Evolutionary conservation across 192 early-diverging fungal genomes (phyloP).

Genomic region (Coemansia sp.): DNA sequence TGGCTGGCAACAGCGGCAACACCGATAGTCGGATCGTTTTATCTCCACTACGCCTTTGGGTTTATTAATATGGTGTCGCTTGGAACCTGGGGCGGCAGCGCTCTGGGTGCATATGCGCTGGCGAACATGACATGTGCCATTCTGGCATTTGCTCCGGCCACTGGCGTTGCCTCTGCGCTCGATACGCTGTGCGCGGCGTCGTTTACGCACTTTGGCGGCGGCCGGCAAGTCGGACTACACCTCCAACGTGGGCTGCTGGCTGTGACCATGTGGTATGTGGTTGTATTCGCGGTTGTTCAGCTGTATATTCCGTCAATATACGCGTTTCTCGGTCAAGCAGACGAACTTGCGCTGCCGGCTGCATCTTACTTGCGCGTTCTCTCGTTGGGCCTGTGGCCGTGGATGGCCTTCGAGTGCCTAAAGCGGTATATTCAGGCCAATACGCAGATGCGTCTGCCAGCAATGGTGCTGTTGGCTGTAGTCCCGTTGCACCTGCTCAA

Average conservation of each 20-base stretch:
- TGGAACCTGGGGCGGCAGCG: conserved; percentile 57
- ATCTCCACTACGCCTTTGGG: conserved; percentile 65
- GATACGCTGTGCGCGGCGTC: conserved; percentile 73
- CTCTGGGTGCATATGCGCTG: conserved; percentile 64
- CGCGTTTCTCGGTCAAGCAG: conserved; percentile 66
- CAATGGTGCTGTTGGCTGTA: conserved; percentile 22
- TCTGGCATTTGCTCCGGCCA: conserved; percentile 66
- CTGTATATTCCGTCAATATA: conserved; percentile 66
- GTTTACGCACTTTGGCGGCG: conserved; percentile 59
- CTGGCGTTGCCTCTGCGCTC: conserved; percentile 67
- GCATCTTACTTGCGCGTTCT: conserved; percentile 65
- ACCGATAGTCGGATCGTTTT: conserved; percentile 59
- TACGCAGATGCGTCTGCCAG: conserved; percentile 71
- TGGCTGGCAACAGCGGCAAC: conserved; percentile 31
- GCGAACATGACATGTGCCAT: conserved; percentile 70
- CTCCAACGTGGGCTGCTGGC: conserved; percentile 80
- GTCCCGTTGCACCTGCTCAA: conserved; percentile 53
- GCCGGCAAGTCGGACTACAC: conserved; percentile 61
- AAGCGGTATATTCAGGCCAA: conserved; percentile 84
- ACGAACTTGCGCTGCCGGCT: conserved; percentile 64
- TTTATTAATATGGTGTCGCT: conserved; percentile 61
- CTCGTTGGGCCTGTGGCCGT: conserved; percentile 75
- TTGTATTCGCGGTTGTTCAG: conserved; percentile 70
- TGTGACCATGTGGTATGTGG: conserved; percentile 56
- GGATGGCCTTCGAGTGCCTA: conserved; percentile 81